These are phyloP conservation scores for Umbelopsis sp. DNA, from an alignment of 371 early-diverging fungal species.

Conservation along the genomic window DNA sequence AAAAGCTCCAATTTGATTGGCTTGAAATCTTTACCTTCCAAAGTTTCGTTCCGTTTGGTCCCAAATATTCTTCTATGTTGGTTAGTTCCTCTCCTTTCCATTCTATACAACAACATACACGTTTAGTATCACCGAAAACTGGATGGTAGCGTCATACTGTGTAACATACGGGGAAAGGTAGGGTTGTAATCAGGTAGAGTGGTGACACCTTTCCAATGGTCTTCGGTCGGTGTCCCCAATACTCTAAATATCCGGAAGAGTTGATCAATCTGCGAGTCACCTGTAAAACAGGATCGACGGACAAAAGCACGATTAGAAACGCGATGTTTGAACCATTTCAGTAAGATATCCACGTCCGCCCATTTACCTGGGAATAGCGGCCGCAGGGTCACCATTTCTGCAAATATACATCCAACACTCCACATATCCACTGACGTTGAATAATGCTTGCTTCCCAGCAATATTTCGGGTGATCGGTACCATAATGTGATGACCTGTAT, in stretches of 20 bases:
- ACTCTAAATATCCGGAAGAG: conserved; percentile 87
- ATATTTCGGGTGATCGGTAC: conserved; percentile 98
- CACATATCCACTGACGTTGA: conserved; percentile 97
- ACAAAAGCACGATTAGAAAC: not conserved
- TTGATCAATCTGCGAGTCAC: conserved; percentile 98
- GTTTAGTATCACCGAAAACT: too few species aligned
- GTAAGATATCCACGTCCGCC: too few species aligned
- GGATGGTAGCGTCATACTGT: too few species aligned
- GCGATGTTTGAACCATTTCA: not conserved
- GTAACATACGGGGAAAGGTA: conserved; percentile 45
- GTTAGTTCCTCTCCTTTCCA: conserved; percentile 26
- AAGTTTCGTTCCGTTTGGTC: conserved; percentile 25
- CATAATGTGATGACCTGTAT: conserved; percentile 92
- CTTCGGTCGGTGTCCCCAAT: conserved; percentile 94
- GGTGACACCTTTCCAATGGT: conserved; percentile 88
- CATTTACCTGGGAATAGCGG: conserved; percentile 86
- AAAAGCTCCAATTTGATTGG: not conserved
- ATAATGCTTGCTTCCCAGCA: conserved; percentile 91
- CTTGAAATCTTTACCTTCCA: conserved; percentile 24
- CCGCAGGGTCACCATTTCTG: conserved; percentile 86
- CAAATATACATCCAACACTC: conserved; percentile 97
- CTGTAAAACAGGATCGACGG: conserved; percentile 29
- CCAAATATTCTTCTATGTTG: conserved; percentile 8
- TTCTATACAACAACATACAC: conserved; percentile 15
- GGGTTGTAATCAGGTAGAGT: conserved; percentile 83